Evolutionary conservation across 2,329 filamentous ascomycete genomes (phyloP).

Genomic region (Calonectria multiphialidica): DNA sequence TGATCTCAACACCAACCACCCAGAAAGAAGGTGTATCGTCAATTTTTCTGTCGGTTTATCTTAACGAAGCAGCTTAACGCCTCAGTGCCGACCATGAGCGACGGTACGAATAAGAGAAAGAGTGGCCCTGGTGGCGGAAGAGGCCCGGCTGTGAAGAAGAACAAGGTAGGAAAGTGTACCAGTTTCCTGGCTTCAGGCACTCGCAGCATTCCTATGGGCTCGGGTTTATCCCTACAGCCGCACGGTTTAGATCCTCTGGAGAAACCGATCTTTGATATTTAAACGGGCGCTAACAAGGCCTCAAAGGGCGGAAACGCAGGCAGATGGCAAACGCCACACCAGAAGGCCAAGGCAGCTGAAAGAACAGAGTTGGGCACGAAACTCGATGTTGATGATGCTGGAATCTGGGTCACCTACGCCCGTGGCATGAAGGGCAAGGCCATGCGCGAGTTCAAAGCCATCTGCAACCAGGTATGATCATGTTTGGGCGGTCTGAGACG

Average conservation of each 20-base stretch:
- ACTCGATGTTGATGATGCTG: slow-evolving; percentile 76
- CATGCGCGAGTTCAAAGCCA: slow-evolving; percentile 72
- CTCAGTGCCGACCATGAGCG: slow-evolving; percentile 42
- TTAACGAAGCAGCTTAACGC: background rate
- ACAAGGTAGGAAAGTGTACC: slow-evolving; percentile 50
- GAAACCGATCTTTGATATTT: background rate
- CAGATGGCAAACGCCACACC: slow-evolving; percentile 73
- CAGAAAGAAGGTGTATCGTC: background rate
- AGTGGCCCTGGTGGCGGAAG: slow-evolving; percentile 41
- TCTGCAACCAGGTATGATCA: slow-evolving; percentile 73
- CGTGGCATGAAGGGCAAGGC: slow-evolving; percentile 79
- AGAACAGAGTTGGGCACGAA: slow-evolving; percentile 56
- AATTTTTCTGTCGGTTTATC: background rate
- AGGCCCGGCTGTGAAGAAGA: slow-evolving; percentile 51
- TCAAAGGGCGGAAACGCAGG: slow-evolving; percentile 63
- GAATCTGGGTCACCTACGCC: slow-evolving; percentile 84
- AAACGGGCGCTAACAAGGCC: slow-evolving; percentile 7
- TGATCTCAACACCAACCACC: background rate
- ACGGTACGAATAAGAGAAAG: slow-evolving; percentile 51
- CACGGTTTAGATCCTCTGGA: background rate
- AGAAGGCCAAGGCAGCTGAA: slow-evolving; percentile 62
- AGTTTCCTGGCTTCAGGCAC: background rate
- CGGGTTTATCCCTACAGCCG: background rate
- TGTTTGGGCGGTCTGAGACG: background rate
- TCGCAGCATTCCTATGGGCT: too few species aligned